Base-by-base conservation (phyloP, 805 yeast genomes). In the Schizosaccharomyces lindneri region DNA sequence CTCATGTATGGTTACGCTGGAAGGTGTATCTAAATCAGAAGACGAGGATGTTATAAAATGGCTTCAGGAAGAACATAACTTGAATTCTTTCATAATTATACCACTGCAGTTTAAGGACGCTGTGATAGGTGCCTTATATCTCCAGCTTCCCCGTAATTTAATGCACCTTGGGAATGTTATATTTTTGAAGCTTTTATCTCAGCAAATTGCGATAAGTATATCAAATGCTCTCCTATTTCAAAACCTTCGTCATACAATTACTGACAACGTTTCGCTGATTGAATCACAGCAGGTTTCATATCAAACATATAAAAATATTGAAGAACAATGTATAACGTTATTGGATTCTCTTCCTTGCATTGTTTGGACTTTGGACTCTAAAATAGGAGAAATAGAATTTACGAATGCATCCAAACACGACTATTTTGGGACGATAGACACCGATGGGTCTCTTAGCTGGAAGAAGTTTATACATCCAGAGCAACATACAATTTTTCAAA, bases 151-250 rank as follows among this genome's bases (percentile, higher is more conserved):
- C 17, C 62, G 64, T 1, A 60, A 65, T 36, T 62, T 66, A 41
- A 65, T 65, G 48, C 64, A 59, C 24, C 29, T 66, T n/a, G 64
- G 67, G 4, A 64, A 65, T 55, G 32, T 65, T 15, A 65, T 65
- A 24, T 63, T 65, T 7, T 41, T 65, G 4, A 61, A 65, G 39
- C 59, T 65, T 27, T 59, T 65, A 31, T 61, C 65, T 17, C 65
- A 64, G 59, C 67, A 65, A 55, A 65, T 65, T 65, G 67, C 65
- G 17, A 65, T 64, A n/a, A 65, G 67, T 17, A 61, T 65, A 15
- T 62, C 67, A 11, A 65, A 65, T 39, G 67, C 67, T 24, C 57
- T 61, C 61, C 59, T 65, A 21, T 65, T 65, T 60, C 62, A 64
- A 57, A 64, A 62, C 55, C 60, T 65, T 13, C 66, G 64, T 24